Base-by-base conservation (phyloP, 2,329 filamentous ascomycete species). In the Beauveria bassiana region DNA sequence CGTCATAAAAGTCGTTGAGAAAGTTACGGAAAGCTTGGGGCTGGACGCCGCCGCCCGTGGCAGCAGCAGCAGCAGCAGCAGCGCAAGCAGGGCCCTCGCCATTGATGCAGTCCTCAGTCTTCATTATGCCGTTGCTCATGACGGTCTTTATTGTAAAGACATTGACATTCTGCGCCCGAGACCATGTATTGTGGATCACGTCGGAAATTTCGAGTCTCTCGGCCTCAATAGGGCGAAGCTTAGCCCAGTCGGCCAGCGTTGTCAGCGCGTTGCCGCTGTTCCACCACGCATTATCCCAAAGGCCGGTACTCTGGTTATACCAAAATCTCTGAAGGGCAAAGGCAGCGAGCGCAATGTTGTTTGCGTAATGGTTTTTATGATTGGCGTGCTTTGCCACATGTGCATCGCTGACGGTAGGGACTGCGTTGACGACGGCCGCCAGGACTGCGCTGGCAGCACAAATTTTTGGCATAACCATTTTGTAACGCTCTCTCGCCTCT, bases 211-310 rank as follows among this genome's bases (percentile, higher is more conserved):
- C 74, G 51, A 80, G 67, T 51, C 68, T 53, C 56, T 75, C 73
- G 43, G 74, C 75, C 31, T 71, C 70, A 5, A 66, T 63, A 1
- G 70, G 66, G 31, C 74, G 71, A 14, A 78, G 65, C 22, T 64
- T 60, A 7, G 77, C 73, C 68, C 80, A 81, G 68, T 90, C 84
- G 54, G 80, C 82, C 20, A 90, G 72, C 3, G 79, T 80, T 0
- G 86, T 88, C 63, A 91, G 74, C 62, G 80, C 79, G 68, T 90
- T 91, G 53, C 83, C 88, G 58, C 81, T 81, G 69, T 90, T 89
- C 88, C 88, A 91, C 88, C 88, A 91, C 8, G 81, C 79, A 0
- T 80, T 80, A 61, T 84, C 73, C 85, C 86, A 91, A 14, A 89
- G 75, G 5, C 88, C 87, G 1, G 79, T 84, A 5, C 69, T 68